A percentile compares a stretch with the other conserved stretches of the same genome.
These are phyloP conservation scores for Cladosporium sp. DNA, from an alignment of 2,329 filamentous ascomycete genomes.

Conservation along the genomic window DNA sequence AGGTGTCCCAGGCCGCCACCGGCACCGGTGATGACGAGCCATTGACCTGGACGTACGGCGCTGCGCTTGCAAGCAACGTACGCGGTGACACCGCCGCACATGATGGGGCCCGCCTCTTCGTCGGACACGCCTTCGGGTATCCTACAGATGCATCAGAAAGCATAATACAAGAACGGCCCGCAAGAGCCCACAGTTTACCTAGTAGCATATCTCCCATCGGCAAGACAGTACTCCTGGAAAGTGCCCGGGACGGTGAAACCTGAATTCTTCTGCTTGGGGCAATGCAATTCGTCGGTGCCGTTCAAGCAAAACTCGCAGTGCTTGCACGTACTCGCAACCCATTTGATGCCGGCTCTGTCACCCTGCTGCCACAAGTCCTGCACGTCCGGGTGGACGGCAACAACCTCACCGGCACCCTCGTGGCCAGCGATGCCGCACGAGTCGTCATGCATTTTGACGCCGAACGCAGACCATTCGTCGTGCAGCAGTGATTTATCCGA, in stretches of 20 bases:
- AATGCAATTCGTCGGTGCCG: slow-evolving; percentile 35
- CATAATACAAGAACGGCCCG: neutral
- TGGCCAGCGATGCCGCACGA: slow-evolving; percentile 29
- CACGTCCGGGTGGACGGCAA: slow-evolving; percentile 24
- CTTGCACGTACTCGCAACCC: slow-evolving; percentile 25
- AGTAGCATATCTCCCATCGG: slow-evolving; percentile 35
- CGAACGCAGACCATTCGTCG: slow-evolving; percentile 33
- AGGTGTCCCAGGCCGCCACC: slow-evolving; percentile 32
- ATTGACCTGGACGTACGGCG: slow-evolving; percentile 35
- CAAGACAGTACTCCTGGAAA: slow-evolving; percentile 35
- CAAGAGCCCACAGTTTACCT: neutral
- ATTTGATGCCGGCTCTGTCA: slow-evolving; percentile 32
- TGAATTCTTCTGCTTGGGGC: slow-evolving; percentile 33
- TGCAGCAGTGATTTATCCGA: slow-evolving; percentile 34
- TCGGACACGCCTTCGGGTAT: slow-evolving; percentile 35
- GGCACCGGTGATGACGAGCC: slow-evolving; percentile 36
- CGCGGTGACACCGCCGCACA: slow-evolving; percentile 37
- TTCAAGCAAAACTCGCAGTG: slow-evolving; percentile 31
- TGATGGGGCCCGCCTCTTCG: slow-evolving; percentile 36
- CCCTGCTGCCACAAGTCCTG: slow-evolving; percentile 26
- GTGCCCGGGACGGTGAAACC: slow-evolving; percentile 37
- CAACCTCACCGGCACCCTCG: slow-evolving; percentile 29
- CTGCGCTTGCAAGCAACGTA: slow-evolving; percentile 32
- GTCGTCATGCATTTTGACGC: slow-evolving; percentile 27
- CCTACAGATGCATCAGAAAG: slow-evolving; percentile 38